Evolutionary conservation across 306 rosid genomes (phyloP), one percentile per base, ranked within the genome.

Genomic region (Trifolium fragiferum): DNA sequence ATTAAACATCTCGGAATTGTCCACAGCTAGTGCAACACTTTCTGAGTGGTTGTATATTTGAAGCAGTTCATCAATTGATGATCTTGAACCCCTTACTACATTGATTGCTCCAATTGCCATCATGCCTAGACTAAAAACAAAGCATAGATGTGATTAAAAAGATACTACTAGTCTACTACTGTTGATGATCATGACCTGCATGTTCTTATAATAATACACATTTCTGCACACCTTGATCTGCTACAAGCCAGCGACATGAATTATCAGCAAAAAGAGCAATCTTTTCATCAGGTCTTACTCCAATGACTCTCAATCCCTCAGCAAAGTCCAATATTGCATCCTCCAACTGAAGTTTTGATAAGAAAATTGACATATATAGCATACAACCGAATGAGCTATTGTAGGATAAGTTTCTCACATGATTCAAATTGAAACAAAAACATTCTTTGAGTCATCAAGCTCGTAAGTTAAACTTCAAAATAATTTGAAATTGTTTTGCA

Each of bases 71-170:
- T 91, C 96, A 18, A 25, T 80, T 3, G 98, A 88, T 54, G 98
- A 94, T 82, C 98, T 89, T 71, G 97, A 91, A 76, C 98, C 98
- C 82, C 98, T 87, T 61, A 90, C 97, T 49, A 91, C 98, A 76
- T 94, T 88, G 82, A 94, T 83, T 83, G 93, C 96, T 66, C 97
- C 98, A 55, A 88, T 78, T 46, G 97, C 96, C 97, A 94, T 90
- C 76, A 90, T 94, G 76, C 98, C 96, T 94, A 78, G 76, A 76
- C 81, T 78, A 82, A 80, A 81, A 68, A 77, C 35, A 67, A 64
- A 64, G 51, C 50, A 82, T 37, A 47, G 35, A 76, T 68, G 74
- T 49, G 72, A 86, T 78, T 60, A 35, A 63, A 54, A 50, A 16
- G 11, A 16, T 54, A 54, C 10, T 30, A 30, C 33, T 25, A 30